Evolutionary conservation across 805 yeast species (phyloP).

Genomic region (Lipomyces anomalus): DNA sequence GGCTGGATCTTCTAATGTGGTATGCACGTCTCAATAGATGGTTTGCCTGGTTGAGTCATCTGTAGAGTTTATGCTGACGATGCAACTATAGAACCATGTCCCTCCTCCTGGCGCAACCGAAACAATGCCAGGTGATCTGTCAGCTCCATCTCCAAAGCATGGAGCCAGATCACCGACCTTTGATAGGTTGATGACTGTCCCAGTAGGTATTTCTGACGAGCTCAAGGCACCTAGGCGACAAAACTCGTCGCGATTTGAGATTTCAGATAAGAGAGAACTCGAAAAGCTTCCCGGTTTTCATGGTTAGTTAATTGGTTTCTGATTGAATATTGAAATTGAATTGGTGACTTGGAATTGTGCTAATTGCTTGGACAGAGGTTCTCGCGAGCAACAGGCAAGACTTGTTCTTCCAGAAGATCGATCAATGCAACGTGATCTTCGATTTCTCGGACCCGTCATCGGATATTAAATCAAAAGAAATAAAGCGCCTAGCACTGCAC

Average conservation of each 20-base stretch:
- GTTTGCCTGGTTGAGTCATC: constrained; percentile 1
- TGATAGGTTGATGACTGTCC: constrained; percentile 47
- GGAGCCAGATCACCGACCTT: constrained; percentile 38
- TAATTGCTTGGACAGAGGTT: constrained; percentile 67
- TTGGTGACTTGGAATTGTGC: too few species aligned
- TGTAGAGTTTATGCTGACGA: not conserved
- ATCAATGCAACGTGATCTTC: constrained; percentile 90
- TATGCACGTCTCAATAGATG: not conserved
- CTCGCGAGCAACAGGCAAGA: constrained; percentile 73
- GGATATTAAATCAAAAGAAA: constrained; percentile 87
- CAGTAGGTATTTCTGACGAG: constrained; percentile 74
- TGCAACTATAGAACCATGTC: constrained; percentile 9
- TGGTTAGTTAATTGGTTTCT: not conserved
- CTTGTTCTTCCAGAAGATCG: constrained; percentile 78
- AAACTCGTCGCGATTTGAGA: constrained; percentile 85
- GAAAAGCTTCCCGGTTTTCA: constrained; percentile 79
- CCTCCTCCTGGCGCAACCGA: constrained; percentile 36
- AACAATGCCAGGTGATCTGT: constrained; percentile 34
- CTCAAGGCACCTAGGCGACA: constrained; percentile 73
- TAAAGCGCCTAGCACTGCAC: constrained; percentile 78
- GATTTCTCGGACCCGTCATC: constrained; percentile 91
- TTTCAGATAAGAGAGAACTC: constrained; percentile 58
- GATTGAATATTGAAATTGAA: not conserved
- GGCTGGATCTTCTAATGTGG: not conserved
- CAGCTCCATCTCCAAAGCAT: constrained; percentile 24